Conservation (phyloP, 139 green algal genomes). For the Eudorina sp. region DNA sequence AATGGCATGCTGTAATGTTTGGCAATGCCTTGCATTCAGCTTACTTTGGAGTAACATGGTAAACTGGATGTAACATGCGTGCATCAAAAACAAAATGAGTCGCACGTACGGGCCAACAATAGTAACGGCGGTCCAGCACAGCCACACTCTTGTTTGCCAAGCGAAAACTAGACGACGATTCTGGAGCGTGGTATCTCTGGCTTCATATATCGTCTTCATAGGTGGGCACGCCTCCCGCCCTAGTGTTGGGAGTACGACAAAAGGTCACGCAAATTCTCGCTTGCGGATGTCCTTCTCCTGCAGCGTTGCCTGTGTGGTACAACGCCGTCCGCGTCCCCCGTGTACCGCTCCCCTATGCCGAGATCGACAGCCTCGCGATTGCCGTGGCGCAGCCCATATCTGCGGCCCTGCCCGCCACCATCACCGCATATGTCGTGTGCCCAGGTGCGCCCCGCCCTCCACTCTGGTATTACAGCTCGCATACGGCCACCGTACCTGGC, state of each 20-base stretch:
- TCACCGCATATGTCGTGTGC: constrained; percentile 14
- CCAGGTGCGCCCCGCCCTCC: background rate
- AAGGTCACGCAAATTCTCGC: too few relatives aligned
- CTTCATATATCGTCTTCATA: background rate
- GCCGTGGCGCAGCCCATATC: background rate
- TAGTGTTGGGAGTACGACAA: too few relatives aligned
- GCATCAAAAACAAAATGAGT: too few relatives aligned
- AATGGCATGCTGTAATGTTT: too few relatives aligned
- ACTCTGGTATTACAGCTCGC: background rate
- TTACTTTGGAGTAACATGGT: too few relatives aligned
- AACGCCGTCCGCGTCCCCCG: constrained; percentile 13
- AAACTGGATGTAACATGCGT: too few relatives aligned
- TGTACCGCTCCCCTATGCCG: background rate
- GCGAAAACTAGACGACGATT: constrained; percentile 28
- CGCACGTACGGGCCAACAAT: too few relatives aligned
- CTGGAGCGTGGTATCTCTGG: background rate
- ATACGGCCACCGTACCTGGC: background rate
- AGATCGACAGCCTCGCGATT: background rate
- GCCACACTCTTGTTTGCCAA: too few relatives aligned
- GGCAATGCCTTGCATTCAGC: too few relatives aligned
- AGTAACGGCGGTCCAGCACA: too few relatives aligned
- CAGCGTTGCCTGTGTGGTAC: constrained; percentile 24
- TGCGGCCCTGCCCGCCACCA: background rate
- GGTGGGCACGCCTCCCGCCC: too few relatives aligned
- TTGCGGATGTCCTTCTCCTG: too few relatives aligned